These are phyloP conservation scores for Agrocybe praecox DNA, from an alignment of 768 basidiomycete genomes.

Conservation along the genomic window DNA sequence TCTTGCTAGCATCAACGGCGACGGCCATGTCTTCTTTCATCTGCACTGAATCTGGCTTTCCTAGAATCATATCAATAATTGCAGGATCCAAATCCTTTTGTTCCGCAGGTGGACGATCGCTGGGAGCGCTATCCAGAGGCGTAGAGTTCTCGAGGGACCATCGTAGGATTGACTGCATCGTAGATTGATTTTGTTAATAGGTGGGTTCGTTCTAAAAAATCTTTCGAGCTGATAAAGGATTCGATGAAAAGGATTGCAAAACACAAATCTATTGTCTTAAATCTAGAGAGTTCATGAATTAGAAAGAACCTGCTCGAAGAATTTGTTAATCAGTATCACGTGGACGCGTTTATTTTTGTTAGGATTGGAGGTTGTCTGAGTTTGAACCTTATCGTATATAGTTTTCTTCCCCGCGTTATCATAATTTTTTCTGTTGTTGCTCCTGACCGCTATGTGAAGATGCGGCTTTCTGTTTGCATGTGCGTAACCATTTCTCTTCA, in stretches of 20 bases:
- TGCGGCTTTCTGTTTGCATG: background rate
- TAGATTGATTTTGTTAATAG: background rate
- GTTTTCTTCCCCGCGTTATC: background rate
- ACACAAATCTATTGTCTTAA: slow-evolving; percentile 15
- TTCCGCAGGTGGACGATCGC: slow-evolving; percentile 33
- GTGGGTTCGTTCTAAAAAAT: background rate
- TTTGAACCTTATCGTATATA: slow-evolving; percentile 1
- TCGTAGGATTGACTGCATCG: slow-evolving; percentile 77
- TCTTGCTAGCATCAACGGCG: slow-evolving; percentile 57
- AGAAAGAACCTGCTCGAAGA: slow-evolving; percentile 29
- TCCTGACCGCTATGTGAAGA: background rate
- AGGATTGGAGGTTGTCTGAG: slow-evolving; percentile 3
- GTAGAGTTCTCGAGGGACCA: slow-evolving; percentile 81
- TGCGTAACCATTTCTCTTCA: background rate
- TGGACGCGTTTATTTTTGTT: slow-evolving; percentile 13
- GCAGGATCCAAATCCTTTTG: slow-evolving; percentile 71
- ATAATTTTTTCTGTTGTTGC: background rate
- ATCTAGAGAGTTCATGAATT: slow-evolving; percentile 23
- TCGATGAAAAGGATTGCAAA: slow-evolving; percentile 3
- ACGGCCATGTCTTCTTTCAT: slow-evolving; percentile 82
- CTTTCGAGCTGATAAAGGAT: background rate
- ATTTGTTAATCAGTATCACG: slow-evolving; percentile 10
- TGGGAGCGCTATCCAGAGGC: slow-evolving; percentile 27
- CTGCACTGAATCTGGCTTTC: slow-evolving; percentile 76
- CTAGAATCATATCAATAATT: slow-evolving; percentile 85